Base-by-base conservation (phyloP, 129 eudicot species). In the Saussurea involucrata region DNA sequence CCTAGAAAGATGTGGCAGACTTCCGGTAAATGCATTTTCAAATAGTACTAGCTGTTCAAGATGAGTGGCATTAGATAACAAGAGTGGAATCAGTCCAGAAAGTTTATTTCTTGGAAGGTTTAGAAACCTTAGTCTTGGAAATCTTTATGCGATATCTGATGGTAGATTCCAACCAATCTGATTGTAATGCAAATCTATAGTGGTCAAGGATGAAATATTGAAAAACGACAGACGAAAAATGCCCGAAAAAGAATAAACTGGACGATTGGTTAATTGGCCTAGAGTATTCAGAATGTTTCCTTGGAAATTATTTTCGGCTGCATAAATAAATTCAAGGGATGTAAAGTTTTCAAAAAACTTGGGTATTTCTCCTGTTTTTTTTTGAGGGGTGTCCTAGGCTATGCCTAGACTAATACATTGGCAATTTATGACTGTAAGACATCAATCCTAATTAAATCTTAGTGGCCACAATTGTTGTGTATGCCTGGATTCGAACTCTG, bases 301-400 rank as follows among this genome's bases (percentile, higher is more conserved):
- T 8, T 2, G 17, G 3, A 78, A 34, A 8, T 70, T 61, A 63
- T 70, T 58, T 1, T n/a, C n/a, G n/a, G 24, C 11, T 7, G 4
- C 70, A 69, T 65, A 60, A 60, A 78, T 6, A 3, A 6, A 2
- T 2, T 3, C 2, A 1, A 72, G 77, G 13, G 72, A 37, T 4
- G 83, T 6, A n/a, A 79, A 33, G 24, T 72, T 79, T 25, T 78
- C 83, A 12, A 79, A 25, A 44, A 4, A 63, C 29, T 68, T 36
- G 12, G 80, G 73, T 12, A 71, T 31, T 11, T 21, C 25, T 63
- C 77, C 83, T 8, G n/a, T n/a, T n/a, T n/a, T n/a, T n/a, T n/a
- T n/a, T n/a, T n/a, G n/a, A n/a, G n/a, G n/a, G n/a, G n/a, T n/a
- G n/a, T n/a, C n/a, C n/a, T n/a, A n/a, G n/a, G n/a, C n/a, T n/a